Evolutionary conservation across 2,329 filamentous ascomycete species (phyloP).

Genomic region (Sphaerulina musiva): DNA sequence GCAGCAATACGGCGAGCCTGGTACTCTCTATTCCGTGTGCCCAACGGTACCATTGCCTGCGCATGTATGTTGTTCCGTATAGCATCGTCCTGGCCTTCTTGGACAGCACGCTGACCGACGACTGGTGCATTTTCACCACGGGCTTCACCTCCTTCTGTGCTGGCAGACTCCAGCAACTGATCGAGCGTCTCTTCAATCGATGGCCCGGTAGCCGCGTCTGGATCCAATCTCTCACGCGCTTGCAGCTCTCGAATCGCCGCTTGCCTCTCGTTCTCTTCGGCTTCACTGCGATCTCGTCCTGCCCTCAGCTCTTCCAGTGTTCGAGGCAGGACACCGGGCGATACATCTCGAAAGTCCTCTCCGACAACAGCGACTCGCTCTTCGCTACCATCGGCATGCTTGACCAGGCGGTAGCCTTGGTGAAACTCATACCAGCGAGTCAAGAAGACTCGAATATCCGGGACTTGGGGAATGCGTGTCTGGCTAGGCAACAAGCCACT

Average conservation of each 20-base stretch:
- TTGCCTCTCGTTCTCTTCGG: slow-evolving; percentile 22
- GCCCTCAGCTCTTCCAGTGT: slow-evolving; percentile 42
- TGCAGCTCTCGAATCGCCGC: slow-evolving; percentile 4
- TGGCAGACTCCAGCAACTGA: slow-evolving; percentile 30
- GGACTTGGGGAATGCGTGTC: slow-evolving; percentile 43
- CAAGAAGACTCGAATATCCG: slow-evolving; percentile 44
- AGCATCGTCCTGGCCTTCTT: neutral
- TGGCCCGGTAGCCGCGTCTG: slow-evolving; percentile 8
- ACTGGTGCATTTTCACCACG: neutral
- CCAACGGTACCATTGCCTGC: slow-evolving; percentile 25
- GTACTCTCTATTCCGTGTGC: slow-evolving; percentile 32
- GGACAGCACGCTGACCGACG: neutral
- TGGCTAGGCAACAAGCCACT: slow-evolving; percentile 40
- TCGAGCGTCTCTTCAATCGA: slow-evolving; percentile 34
- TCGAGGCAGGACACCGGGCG: slow-evolving; percentile 43
- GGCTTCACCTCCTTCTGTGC: slow-evolving; percentile 20
- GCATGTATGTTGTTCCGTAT: slow-evolving; percentile 22
- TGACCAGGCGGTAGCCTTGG: slow-evolving; percentile 40
- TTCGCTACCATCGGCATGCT: slow-evolving; percentile 39
- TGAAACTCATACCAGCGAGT: slow-evolving; percentile 46
- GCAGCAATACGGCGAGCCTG: slow-evolving; percentile 33
- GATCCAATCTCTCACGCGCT: slow-evolving; percentile 6
- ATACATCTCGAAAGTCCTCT: slow-evolving; percentile 44
- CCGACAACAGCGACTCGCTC: slow-evolving; percentile 42
- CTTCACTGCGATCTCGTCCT: slow-evolving; percentile 27